Evolutionary conservation across 202 grass and related monocot genomes (phyloP).

Genomic region (Schoenoplectus triqueter): DNA sequence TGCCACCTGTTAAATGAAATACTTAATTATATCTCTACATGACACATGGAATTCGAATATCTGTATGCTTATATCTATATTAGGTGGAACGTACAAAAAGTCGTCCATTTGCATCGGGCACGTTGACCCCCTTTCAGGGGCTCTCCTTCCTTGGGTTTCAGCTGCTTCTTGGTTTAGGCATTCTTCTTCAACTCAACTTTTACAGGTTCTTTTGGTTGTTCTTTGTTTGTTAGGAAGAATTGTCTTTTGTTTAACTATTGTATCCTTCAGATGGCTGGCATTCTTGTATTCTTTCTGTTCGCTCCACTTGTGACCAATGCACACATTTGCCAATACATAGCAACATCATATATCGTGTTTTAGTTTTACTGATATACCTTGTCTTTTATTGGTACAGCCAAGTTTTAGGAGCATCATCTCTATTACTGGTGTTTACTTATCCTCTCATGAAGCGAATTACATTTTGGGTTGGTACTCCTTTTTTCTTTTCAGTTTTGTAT

Average conservation of each 20-base stretch:
- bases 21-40: not conserved
- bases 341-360: not conserved
- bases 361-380: conserved; percentile 2
- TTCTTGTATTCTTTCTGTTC: not conserved
- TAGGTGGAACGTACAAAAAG: conserved; percentile 79
- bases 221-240: not conserved
- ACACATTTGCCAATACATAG: not conserved
- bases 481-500: not conserved
- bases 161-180: conserved; percentile 76
- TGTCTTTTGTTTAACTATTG: not conserved
- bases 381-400: conserved; percentile 49
- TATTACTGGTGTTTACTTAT: conserved; percentile 75
- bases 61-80: conserved; percentile 27
- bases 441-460: conserved; percentile 90
- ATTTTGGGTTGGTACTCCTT: conserved; percentile 69
- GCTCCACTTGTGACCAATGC: not conserved
- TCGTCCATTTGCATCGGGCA: conserved; percentile 75
- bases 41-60: not conserved
- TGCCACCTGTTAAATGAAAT: not conserved
- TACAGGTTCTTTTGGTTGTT: conserved; percentile 56
- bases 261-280: not conserved
- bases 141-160: conserved; percentile 73
- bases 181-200: conserved; percentile 86
- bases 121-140: conserved; percentile 65
- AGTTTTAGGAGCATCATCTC: conserved; percentile 84